phyloP scores from a whole-genome alignment of 306 rosid species.

The Castanospermum australe region DNA sequence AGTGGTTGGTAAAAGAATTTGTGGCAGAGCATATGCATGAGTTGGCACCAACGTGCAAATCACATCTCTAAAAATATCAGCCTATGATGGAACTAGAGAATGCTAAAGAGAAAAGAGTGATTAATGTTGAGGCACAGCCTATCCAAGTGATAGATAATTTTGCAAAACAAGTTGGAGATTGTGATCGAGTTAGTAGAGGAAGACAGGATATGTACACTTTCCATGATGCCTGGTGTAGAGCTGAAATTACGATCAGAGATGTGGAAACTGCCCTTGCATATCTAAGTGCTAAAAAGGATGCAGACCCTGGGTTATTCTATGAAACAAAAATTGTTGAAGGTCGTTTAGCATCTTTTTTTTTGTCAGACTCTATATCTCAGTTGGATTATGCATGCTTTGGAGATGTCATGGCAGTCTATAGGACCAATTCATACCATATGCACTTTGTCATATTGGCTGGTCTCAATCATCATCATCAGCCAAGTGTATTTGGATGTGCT shows the following conservation, averaged over 20 bases:
- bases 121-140: neutral
- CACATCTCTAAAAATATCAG: neutral
- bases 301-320: neutral
- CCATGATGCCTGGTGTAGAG: neutral
- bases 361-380: neutral
- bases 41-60: neutral
- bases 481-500: conserved; percentile 26
- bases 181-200: neutral
- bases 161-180: neutral
- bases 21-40: conserved; percentile 1
- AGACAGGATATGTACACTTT: neutral
- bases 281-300: neutral
- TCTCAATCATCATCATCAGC: conserved; percentile 15
- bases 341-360: neutral
- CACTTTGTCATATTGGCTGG: conserved; percentile 22
- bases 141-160: neutral
- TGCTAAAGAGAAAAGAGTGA: neutral
- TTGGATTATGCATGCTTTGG: conserved; percentile 18
- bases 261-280: neutral
- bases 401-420: conserved; percentile 5
- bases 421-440: neutral
- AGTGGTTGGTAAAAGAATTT: conserved; percentile 16
- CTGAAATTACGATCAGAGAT: neutral
- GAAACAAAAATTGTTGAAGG: conserved; percentile 1
- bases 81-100: neutral